Evolutionary conservation across 345 rosid genomes (phyloP).

Genomic region (Fremontodendron californicum): DNA sequence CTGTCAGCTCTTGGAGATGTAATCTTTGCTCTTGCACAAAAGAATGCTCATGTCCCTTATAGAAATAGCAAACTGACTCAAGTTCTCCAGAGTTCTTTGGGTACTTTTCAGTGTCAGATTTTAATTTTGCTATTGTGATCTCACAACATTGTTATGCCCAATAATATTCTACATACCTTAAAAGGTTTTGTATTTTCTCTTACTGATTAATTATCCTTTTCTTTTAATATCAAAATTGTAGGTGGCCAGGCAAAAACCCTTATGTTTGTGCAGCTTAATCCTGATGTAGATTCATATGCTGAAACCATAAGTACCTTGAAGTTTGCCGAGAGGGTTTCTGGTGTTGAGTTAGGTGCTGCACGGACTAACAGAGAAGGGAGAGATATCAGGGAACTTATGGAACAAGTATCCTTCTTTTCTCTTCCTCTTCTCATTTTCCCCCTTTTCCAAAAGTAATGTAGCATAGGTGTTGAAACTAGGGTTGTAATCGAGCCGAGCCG

Average conservation of each 20-base stretch:
- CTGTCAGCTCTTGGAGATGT: constrained; percentile 98
- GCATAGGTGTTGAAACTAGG: neutral
- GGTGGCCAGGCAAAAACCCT: constrained; percentile 99
- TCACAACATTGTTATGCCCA: neutral
- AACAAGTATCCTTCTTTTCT: constrained; percentile 50
- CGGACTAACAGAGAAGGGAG: constrained; percentile 87
- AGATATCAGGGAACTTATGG: constrained; percentile 86
- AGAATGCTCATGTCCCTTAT: constrained; percentile 82
- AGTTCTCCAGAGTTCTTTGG: constrained; percentile 97
- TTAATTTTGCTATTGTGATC: neutral
- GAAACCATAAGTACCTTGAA: constrained; percentile 91
- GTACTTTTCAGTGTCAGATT: constrained; percentile 31
- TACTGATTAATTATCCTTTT: constrained; percentile 14
- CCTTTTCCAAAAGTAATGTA: neutral
- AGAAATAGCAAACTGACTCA: constrained; percentile 97
- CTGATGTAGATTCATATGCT: constrained; percentile 84
- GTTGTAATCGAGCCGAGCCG: no score
- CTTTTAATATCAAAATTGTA: constrained; percentile 24
- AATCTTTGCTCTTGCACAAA: constrained; percentile 85
- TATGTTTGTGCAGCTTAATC: constrained; percentile 97
- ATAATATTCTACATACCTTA: neutral
- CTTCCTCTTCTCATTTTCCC: neutral
- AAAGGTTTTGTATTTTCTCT: neutral
- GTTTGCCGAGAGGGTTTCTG: constrained; percentile 97
- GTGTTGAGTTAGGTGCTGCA: constrained; percentile 97